Evolutionary conservation across 768 basidiomycete species (phyloP).

Genomic region (Boletus bicolor): DNA sequence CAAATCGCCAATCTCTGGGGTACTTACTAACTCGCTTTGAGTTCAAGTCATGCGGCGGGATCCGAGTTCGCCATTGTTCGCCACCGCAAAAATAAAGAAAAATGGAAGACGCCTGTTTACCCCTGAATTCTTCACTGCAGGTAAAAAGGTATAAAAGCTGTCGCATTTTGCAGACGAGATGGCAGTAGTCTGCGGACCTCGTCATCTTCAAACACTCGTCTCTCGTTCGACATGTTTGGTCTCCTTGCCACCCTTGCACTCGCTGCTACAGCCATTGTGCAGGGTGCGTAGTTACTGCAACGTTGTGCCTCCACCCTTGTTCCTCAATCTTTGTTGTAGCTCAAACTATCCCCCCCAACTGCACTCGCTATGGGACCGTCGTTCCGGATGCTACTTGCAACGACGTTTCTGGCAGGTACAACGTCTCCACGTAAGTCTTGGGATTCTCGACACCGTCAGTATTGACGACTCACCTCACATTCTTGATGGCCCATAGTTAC

Average conservation of each 20-base stretch:
- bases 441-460: background rate
- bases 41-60: no score
- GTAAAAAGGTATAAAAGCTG: conserved; percentile 20
- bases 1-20: no score
- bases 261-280: conserved; percentile 6
- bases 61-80: no score
- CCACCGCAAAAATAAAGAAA: background rate
- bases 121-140: no score
- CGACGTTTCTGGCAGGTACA: conserved; percentile 55
- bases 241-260: conserved; percentile 15
- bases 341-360: conserved; percentile 43
- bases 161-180: background rate
- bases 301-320: background rate
- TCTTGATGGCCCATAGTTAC: conserved; percentile 35
- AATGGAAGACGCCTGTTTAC: background rate
- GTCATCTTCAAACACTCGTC: background rate
- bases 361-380: conserved; percentile 62
- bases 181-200: background rate
- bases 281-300: conserved; percentile 14
- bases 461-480: background rate
- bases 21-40: no score
- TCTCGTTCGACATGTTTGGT: conserved; percentile 17
- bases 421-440: conserved; percentile 56
- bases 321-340: conserved; percentile 34
- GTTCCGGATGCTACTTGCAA: conserved; percentile 58